A percentile compares a stretch with the other conserved stretches of the same genome.
Evolutionary conservation across 2,329 filamentous ascomycete species (phyloP).

Genomic region (Atkinsonella hypoxylon): DNA sequence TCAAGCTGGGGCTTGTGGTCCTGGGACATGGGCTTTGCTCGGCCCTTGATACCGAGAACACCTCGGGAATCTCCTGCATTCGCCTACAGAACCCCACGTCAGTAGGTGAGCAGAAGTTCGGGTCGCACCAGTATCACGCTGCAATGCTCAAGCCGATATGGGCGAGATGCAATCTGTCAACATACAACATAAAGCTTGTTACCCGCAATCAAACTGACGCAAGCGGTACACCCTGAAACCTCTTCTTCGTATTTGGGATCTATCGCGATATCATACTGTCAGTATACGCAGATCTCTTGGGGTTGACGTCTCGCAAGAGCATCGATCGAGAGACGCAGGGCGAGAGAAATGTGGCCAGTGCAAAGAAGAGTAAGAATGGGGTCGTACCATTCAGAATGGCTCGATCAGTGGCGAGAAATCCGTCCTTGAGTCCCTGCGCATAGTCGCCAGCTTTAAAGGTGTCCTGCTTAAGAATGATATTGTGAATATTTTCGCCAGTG

Average conservation of each 20-base stretch:
- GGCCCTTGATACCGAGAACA: constrained; percentile 90
- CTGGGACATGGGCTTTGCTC: constrained; percentile 95
- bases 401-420: constrained; percentile 88
- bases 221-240: constrained; percentile 94
- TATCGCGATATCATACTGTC: constrained; percentile 25
- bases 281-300: not conserved
- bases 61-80: constrained; percentile 95
- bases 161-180: constrained; percentile 17
- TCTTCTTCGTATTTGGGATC: constrained; percentile 96
- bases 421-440: constrained; percentile 92
- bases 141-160: not conserved
- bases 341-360: not conserved
- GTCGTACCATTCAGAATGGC: constrained; percentile 82
- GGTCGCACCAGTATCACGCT: not conserved
- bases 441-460: constrained; percentile 85
- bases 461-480: constrained; percentile 90
- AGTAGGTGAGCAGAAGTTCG: constrained; percentile 6
- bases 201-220: constrained; percentile 76
- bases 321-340: no score
- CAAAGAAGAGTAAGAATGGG: not conserved
- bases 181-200: constrained; percentile 92
- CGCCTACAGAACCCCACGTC: constrained; percentile 43
- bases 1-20: constrained; percentile 99
- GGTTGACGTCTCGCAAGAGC: not conserved
- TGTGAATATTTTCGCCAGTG: constrained; percentile 82